These are phyloP conservation scores for Trichoderma cornu-damae DNA, from an alignment of 2,329 filamentous ascomycete species.

Conservation along the genomic window DNA sequence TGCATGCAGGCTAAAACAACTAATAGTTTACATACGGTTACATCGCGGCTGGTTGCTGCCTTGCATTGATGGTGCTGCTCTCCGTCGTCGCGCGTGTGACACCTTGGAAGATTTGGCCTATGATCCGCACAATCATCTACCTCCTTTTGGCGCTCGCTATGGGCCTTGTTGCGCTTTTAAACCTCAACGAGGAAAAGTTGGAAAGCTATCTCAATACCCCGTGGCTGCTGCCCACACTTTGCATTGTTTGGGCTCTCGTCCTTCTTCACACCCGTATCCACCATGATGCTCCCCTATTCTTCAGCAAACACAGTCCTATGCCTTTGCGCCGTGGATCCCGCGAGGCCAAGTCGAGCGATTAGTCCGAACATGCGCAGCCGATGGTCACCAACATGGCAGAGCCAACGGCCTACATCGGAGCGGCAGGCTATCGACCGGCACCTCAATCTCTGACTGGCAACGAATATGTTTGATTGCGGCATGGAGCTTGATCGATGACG, in stretches of 20 bases:
- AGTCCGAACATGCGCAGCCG: conserved; percentile 3
- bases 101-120: conserved; percentile 31
- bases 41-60: conserved; percentile 30
- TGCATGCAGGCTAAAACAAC: background rate
- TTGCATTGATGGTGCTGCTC: conserved; percentile 32
- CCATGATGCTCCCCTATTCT: conserved; percentile 13
- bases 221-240: conserved; percentile 34
- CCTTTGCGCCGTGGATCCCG: background rate
- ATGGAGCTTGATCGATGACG: too few relatives aligned
- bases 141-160: conserved; percentile 29
- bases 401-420: background rate
- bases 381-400: background rate
- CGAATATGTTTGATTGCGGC: background rate
- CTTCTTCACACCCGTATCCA: conserved; percentile 33
- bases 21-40: conserved; percentile 34
- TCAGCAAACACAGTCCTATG: background rate
- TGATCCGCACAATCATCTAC: conserved; percentile 30
- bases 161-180: conserved; percentile 28
- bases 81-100: conserved; percentile 30
- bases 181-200: conserved; percentile 19
- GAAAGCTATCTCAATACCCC: conserved; percentile 26
- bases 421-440: background rate
- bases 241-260: conserved; percentile 32
- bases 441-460: background rate
- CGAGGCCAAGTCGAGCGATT: background rate